phyloP scores from a whole-genome alignment of 169 alveolate genomes.

The Eimeria sp. region DNA sequence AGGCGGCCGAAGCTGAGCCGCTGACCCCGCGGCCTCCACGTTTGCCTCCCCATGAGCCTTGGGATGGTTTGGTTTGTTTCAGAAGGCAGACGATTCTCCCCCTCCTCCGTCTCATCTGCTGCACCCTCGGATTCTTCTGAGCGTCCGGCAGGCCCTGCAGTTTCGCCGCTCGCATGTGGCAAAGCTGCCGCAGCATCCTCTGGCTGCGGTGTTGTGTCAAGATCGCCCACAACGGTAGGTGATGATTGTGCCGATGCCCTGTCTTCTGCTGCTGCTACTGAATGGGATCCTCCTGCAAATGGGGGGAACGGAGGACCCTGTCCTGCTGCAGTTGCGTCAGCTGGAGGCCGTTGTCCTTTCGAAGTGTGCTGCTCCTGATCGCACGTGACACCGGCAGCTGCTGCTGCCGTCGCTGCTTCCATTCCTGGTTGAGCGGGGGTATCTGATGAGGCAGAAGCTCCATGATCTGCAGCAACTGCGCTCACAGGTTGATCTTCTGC shows the following conservation, averaged over 20 bases:
- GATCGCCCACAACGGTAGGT: not conserved
- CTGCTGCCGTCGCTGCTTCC: not conserved
- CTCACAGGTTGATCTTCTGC: not conserved
- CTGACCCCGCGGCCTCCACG: slow-evolving; percentile 75
- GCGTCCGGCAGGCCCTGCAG: not conserved
- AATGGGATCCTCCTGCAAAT: not conserved
- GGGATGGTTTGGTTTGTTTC: slow-evolving; percentile 20
- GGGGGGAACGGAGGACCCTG: not conserved
- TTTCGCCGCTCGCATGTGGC: not conserved
- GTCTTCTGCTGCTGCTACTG: slow-evolving; percentile 26
- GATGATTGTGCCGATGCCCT: not conserved
- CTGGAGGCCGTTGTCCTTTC: not conserved
- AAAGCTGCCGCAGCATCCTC: not conserved
- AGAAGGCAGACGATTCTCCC: not conserved
- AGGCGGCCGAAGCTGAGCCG: slow-evolving; percentile 69
- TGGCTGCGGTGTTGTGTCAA: not conserved
- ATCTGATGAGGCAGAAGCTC: not conserved
- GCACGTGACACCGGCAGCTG: not conserved
- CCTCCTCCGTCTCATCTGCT: not conserved
- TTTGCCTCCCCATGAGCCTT: slow-evolving; percentile 38
- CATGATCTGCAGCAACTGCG: not conserved
- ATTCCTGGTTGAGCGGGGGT: not conserved
- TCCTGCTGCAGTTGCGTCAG: slow-evolving; percentile 1
- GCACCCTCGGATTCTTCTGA: not conserved
- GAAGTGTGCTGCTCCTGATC: not conserved